Base-by-base conservation (phyloP, 306 rosid species). In the Dryas alaskensis region DNA sequence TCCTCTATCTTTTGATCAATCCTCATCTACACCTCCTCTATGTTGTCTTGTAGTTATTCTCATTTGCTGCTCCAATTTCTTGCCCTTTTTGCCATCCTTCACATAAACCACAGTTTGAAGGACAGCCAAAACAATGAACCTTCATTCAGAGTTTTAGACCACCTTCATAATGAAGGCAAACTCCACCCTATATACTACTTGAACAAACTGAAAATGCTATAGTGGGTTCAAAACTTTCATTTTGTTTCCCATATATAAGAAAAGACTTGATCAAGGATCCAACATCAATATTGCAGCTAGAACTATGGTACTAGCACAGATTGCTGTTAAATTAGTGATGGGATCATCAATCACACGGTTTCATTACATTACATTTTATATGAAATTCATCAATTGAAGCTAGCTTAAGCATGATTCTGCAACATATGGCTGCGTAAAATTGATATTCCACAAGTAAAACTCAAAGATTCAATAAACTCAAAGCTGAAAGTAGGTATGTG, bases 401-500 rank as follows among this genome's bases (percentile, higher is more conserved):
- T 48, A 22, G 10, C 11, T 19, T 22, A 27, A 16, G 27, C 59
- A 7, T 14, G 10, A 27, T 12, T 5, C 4, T 2, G 22, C 61
- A 22, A 55, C 8, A 55, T 17, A 67, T 13, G 57, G n/a, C n/a
- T 47, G 58, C 44, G 48, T 25, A 48, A n/a, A 48, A 3, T 2
- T 37, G 46, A 69, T 4, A 60, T 6, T 65, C 69, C 50, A 78
- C 16, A 58, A 46, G 72, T 42, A 8, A 22, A 76, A 81, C 61
- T 60, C 69, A 50, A 31, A 58, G 37, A 69, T 83, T 60, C 60
- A 80, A 76, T 71, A 65, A 79, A 69, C 65, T 44, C 60, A 67
- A 70, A n/a, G 83, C 7, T 72, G 57, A 62, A 76, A 76, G 79
- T 78, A 43, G 77, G 72, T 70, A 79, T 85, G 79, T 57, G 79